Base-by-base conservation (phyloP, 2,329 filamentous ascomycete genomes). In the Zalaria obscura region DNA sequence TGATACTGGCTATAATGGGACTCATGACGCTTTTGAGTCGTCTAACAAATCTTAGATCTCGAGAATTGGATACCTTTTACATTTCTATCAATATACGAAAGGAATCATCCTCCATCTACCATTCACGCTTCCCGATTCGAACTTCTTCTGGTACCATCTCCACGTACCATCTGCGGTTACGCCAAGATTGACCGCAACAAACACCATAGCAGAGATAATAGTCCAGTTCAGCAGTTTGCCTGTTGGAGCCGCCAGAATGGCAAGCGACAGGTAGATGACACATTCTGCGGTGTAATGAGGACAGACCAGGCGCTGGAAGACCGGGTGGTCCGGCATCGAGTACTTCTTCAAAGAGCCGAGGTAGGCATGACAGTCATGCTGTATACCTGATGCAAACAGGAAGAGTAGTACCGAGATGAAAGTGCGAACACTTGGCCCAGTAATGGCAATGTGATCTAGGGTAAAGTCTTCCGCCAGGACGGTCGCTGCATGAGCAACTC, bases 271-370 rank as follows among this genome's bases (percentile, higher is more conserved):
- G 58, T 98, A 96, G 44, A 95, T 76, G 34, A 82, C 57, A 55
- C 84, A 88, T 64, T 96, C 91, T 54, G 81, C 85, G 3, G 83
- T 83, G 61, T 96, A 98, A 62, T 98, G 91, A 11, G 91, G 87
- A 52, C 83, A 93, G 33, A 95, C 63, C 25, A 93, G 61, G 43
- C 70, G 67, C 36, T 68, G 67, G 60, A 96, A 98, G 43, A 82
- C 63, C 3, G 80, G 78, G 45, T 81, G 72, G 2, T 72, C 66
- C 0, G 89, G 89, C 25, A 96, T 69, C 7, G 82, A 83, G 61
- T 98, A 96, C 55, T 87, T 89, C 37, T 56, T 59, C 25, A 70
- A 52, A 7, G 56, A 59, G 36, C 62, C 61, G 29, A 71, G 58
- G 51, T 70, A 66, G 27, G 55, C 58, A 50, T 71, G 68, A 47